These are phyloP conservation scores for Ballota nigra DNA, from an alignment of 257 asterid genomes.

Conservation along the genomic window DNA sequence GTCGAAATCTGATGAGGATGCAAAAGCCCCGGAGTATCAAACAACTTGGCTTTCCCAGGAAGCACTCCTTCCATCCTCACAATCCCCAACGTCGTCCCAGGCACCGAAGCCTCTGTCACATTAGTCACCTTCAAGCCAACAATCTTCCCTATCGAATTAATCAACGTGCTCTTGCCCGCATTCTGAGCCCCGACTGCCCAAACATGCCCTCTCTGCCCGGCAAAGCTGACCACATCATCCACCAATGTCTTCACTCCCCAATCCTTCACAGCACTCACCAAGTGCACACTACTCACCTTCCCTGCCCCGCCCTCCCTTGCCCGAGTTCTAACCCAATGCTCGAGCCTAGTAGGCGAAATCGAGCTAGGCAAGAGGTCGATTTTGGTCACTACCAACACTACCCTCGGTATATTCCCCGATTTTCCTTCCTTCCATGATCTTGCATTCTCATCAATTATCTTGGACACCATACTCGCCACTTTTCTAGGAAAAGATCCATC, in stretches of 20 bases:
- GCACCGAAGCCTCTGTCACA: conserved; percentile 87
- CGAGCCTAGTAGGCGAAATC: conserved; percentile 76
- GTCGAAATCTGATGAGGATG: conserved; percentile 86
- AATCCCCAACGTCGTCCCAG: conserved; percentile 89
- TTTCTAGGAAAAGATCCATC: conserved; percentile 88
- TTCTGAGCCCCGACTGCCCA: conserved; percentile 96
- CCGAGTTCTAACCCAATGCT: conserved; percentile 83
- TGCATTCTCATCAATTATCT: conserved; percentile 60
- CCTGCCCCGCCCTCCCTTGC: conserved; percentile 78
- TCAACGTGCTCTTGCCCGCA: conserved; percentile 86
- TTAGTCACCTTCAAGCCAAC: conserved; percentile 55
- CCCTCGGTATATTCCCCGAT: conserved; percentile 79
- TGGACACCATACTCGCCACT: conserved; percentile 62
- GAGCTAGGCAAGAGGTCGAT: conserved; percentile 82
- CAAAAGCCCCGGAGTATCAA: conserved; percentile 89
- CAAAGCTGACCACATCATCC: conserved; percentile 68
- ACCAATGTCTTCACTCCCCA: conserved; percentile 88
- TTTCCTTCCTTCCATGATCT: conserved; percentile 81
- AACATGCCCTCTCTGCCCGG: conserved; percentile 80
- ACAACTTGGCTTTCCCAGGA: conserved; percentile 79
- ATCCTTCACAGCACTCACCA: conserved; percentile 79
- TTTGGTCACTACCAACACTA: conserved; percentile 75
- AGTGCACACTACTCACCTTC: conserved; percentile 64
- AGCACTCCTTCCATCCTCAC: conserved; percentile 87
- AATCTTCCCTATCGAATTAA: conserved; percentile 70